Evolutionary conservation across 345 rosid species (phyloP).

Genomic region (Brassica carinata): DNA sequence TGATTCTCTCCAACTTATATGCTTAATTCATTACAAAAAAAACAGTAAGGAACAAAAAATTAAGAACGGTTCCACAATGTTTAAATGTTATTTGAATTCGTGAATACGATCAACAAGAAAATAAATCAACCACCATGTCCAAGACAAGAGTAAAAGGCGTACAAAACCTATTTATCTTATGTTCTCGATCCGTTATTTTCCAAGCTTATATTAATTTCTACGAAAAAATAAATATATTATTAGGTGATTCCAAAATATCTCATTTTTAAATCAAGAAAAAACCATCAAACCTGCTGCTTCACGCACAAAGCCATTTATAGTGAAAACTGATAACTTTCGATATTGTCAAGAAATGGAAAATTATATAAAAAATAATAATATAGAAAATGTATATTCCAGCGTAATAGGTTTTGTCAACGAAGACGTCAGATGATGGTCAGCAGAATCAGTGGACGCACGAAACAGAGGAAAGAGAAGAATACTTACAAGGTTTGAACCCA

Average conservation of each 20-base stretch:
- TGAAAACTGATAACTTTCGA: background rate
- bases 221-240: background rate
- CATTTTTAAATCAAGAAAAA: background rate
- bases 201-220: background rate
- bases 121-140: background rate
- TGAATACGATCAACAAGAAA: background rate
- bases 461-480: background rate
- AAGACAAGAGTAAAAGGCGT: background rate
- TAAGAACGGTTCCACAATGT: background rate
- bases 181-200: background rate
- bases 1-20: slow-evolving; percentile 7
- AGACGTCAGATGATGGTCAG: background rate
- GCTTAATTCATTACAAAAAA: background rate
- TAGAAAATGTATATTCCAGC: background rate
- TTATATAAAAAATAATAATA: background rate
- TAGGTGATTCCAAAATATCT: background rate
- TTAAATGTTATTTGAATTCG: background rate
- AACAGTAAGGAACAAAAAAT: background rate
- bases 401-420: slow-evolving; percentile 5
- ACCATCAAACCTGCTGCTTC: slow-evolving; percentile 3
- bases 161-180: background rate
- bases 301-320: background rate
- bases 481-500: slow-evolving; percentile 92
- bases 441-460: background rate
- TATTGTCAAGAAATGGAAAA: background rate